Evolutionary conservation across 2,329 filamentous ascomycete species (phyloP).

Genomic region (Colletotrichum zoysiae): DNA sequence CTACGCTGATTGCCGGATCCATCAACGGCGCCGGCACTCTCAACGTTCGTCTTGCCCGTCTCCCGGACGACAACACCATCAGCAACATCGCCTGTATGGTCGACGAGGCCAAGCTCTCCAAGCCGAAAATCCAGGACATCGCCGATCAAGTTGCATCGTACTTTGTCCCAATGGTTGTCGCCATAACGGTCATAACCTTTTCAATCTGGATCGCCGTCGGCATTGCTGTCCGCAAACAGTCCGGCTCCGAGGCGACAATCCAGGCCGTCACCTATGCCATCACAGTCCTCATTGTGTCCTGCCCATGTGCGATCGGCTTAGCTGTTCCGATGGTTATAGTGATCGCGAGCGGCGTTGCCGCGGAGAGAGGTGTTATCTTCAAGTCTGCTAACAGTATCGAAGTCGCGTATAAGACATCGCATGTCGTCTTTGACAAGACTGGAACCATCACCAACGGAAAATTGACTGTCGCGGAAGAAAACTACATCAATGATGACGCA

Average conservation of each 20-base stretch:
- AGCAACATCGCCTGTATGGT: conserved; percentile 77
- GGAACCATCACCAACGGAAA: conserved; percentile 77
- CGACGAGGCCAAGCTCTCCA: conserved; percentile 76
- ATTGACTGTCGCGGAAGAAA: conserved; percentile 57
- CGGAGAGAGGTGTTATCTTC: conserved; percentile 75
- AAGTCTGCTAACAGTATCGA: conserved; percentile 76
- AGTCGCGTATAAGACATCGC: conserved; percentile 68
- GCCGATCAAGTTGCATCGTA: conserved; percentile 76
- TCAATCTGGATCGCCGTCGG: conserved; percentile 75
- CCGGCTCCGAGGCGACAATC: conserved; percentile 63
- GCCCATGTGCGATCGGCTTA: conserved; percentile 80
- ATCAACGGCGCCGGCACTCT: conserved; percentile 75
- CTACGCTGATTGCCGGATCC: conserved; percentile 74
- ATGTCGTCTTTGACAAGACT: conserved; percentile 86
- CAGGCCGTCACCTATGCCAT: conserved; percentile 79
- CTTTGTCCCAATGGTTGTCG: conserved; percentile 76
- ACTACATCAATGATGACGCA: conserved; percentile 45
- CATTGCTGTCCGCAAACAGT: conserved; percentile 52
- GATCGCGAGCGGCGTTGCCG: conserved; percentile 76
- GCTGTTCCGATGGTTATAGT: conserved; percentile 85
- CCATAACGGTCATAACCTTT: conserved; percentile 71
- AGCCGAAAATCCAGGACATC: conserved; percentile 75
- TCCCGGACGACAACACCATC: conserved; percentile 80
- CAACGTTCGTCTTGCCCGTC: conserved; percentile 67
- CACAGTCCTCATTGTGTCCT: conserved; percentile 79